Conservation (phyloP, 2,329 filamentous ascomycete genomes). For the Aspergillus sp. region DNA sequence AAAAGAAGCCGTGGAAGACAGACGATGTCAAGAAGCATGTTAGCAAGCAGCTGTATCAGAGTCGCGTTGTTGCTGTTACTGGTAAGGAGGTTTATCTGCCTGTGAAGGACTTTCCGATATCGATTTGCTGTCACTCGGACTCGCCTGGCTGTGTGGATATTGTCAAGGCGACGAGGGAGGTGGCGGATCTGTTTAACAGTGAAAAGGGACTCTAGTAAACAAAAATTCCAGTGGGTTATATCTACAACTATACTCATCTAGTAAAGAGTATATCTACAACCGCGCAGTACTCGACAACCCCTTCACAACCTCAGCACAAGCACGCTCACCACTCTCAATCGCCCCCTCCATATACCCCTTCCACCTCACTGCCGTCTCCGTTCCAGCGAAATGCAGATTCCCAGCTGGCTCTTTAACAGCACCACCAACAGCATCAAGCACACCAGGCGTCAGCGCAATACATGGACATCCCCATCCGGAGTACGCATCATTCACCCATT, state of each 20-base stretch:
- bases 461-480: constrained; percentile 44
- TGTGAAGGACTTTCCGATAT: neutral
- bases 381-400: constrained; percentile 55
- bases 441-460: constrained; percentile 38
- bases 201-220: too few relatives aligned
- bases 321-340: constrained; percentile 50
- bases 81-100: neutral
- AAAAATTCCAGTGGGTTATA: too few relatives aligned
- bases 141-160: neutral
- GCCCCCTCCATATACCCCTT: constrained; percentile 62
- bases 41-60: neutral
- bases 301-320: constrained; percentile 46
- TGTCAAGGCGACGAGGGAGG: neutral
- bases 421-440: constrained; percentile 32
- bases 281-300: neutral
- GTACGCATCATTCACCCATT: constrained; percentile 42
- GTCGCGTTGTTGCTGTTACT: neutral
- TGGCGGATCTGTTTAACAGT: neutral
- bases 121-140: neutral
- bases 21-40: neutral
- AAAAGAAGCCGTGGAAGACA: neutral
- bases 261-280: neutral
- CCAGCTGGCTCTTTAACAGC: constrained; percentile 37
- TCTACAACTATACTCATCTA: too few relatives aligned
- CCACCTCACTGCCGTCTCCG: constrained; percentile 55